Evolutionary conservation across 371 early-diverging fungal genomes (phyloP).

Genomic region (Choanephora cucurbitarum): DNA sequence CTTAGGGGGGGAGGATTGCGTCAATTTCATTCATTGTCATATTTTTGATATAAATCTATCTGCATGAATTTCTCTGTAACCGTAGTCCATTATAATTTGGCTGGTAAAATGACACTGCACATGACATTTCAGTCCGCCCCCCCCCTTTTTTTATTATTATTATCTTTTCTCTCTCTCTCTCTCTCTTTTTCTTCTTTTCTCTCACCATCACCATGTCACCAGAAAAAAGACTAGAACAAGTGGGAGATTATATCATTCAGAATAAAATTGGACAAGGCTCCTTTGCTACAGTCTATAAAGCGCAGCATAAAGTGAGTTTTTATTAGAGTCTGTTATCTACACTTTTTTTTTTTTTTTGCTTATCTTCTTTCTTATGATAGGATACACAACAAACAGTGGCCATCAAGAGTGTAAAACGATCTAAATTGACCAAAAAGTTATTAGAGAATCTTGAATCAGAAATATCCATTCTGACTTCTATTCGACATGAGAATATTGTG

Average conservation of each 20-base stretch:
- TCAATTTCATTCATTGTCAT: no score
- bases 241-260: slow-evolving; percentile 69
- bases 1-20: no score
- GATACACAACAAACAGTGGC: slow-evolving; percentile 72
- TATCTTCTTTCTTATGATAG: slow-evolving; percentile 29
- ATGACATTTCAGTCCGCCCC: background rate
- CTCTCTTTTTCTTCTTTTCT: background rate
- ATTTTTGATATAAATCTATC: background rate
- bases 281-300: slow-evolving; percentile 94
- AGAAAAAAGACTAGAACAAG: slow-evolving; percentile 23
- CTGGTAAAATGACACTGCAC: background rate
- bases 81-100: background rate
- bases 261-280: slow-evolving; percentile 91
- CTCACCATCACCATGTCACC: background rate
- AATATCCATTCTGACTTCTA: slow-evolving; percentile 84
- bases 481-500: slow-evolving; percentile 86
- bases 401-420: slow-evolving; percentile 84
- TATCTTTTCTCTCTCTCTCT: background rate
- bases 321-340: no score
- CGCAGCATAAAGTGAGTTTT: slow-evolving; percentile 61
- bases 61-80: background rate
- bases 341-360: no score
- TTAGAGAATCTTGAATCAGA: slow-evolving; percentile 92
- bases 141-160: background rate
- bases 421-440: slow-evolving; percentile 86